phyloP scores from a whole-genome alignment of 2,329 filamentous ascomycete genomes.

The Aspergillus tamarii region DNA sequence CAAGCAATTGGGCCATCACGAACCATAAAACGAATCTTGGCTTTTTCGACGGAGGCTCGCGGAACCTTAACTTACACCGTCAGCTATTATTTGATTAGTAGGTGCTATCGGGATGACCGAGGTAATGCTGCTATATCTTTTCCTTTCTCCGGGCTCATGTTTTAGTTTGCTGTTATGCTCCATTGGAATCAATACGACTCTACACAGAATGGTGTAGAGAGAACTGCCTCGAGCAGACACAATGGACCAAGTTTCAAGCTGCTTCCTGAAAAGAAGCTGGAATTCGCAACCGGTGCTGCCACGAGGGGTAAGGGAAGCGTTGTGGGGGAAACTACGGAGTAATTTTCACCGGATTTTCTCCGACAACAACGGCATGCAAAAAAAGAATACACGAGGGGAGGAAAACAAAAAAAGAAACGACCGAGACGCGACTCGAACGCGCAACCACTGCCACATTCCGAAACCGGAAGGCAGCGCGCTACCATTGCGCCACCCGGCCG shows the following conservation, averaged over 20 bases:
- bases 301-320: neutral
- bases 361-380: neutral
- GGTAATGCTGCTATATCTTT: neutral
- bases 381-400: neutral
- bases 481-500: constrained; percentile 7
- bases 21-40: neutral
- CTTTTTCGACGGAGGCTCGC: neutral
- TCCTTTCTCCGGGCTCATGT: neutral
- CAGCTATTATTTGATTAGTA: neutral
- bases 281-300: too few species aligned
- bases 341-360: neutral
- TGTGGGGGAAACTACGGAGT: neutral
- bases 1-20: neutral
- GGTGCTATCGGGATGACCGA: neutral
- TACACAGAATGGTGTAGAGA: too few species aligned
- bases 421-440: constrained; percentile 5
- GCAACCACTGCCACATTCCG: constrained; percentile 5
- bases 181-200: neutral
- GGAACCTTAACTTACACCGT: neutral
- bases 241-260: too few species aligned
- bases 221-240: too few species aligned
- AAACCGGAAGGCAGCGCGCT: constrained; percentile 7
- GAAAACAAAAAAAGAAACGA: constrained; percentile 2
- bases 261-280: too few species aligned
- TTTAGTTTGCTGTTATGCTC: neutral